A percentile compares a stretch with the other conserved stretches of the same genome.
Evolutionary conservation across 495 filamentous ascomycete species (phyloP).

Genomic region (Annulohypoxylon maeteangense): DNA sequence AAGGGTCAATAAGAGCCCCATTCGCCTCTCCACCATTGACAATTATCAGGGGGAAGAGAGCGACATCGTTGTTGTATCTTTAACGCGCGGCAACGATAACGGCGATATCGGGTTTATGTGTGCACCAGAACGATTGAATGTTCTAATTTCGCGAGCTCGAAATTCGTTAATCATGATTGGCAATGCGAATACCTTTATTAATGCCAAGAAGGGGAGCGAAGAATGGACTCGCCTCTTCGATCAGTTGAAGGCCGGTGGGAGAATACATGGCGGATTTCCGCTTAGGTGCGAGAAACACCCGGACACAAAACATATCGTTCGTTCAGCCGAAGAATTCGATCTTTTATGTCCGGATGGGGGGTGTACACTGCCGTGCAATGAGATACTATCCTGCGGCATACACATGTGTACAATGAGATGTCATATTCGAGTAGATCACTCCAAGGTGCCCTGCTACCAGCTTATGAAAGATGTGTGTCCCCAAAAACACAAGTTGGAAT

Average conservation of each 20-base stretch:
- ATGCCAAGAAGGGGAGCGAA: slow-evolving; percentile 66
- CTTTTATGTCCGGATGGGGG: slow-evolving; percentile 75
- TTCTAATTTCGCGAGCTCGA: slow-evolving; percentile 76
- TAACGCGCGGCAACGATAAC: slow-evolving; percentile 72
- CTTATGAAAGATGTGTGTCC: slow-evolving; percentile 61
- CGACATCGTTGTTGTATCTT: slow-evolving; percentile 73
- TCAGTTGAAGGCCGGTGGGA: slow-evolving; percentile 60
- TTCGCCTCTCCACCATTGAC: slow-evolving; percentile 76
- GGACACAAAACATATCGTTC: slow-evolving; percentile 42
- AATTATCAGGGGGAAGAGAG: slow-evolving; percentile 87
- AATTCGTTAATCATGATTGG: slow-evolving; percentile 77
- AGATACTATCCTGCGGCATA: slow-evolving; percentile 66
- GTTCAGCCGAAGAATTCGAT: slow-evolving; percentile 66
- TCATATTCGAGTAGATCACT: slow-evolving; percentile 74
- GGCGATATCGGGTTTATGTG: slow-evolving; percentile 82
- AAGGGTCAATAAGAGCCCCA: slow-evolving; percentile 58
- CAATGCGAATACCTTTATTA: slow-evolving; percentile 73
- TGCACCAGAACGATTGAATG: slow-evolving; percentile 74
- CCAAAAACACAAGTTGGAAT: slow-evolving; percentile 60
- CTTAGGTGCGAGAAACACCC: slow-evolving; percentile 76
- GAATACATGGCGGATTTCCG: slow-evolving; percentile 77
- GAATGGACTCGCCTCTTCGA: slow-evolving; percentile 71
- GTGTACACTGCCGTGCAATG: slow-evolving; percentile 69
- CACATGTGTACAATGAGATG: slow-evolving; percentile 72
- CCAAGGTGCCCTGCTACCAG: slow-evolving; percentile 66